phyloP scores from a whole-genome alignment of 345 rosid species.

The Boechera stricta region DNA sequence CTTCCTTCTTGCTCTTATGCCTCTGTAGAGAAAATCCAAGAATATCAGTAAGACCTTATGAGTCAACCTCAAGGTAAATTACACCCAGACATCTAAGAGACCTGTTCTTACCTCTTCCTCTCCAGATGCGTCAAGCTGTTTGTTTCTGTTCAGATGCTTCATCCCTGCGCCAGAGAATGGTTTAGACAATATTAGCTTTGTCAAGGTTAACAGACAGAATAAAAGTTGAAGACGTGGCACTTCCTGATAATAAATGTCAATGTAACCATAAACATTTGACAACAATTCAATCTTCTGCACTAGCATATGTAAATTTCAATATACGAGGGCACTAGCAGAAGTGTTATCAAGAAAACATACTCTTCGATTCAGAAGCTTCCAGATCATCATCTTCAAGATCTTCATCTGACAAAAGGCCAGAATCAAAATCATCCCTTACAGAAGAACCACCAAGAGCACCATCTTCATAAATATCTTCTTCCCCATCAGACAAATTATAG shows the following conservation, averaged over 20 bases:
- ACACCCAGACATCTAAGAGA: constrained; percentile 4
- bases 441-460: constrained; percentile 52
- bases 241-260: background rate
- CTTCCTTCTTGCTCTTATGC: constrained; percentile 86
- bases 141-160: constrained; percentile 52
- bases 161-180: constrained; percentile 34
- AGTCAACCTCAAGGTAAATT: background rate
- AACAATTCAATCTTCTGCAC: background rate
- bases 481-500: constrained; percentile 89
- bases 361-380: constrained; percentile 46
- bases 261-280: background rate
- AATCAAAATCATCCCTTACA: constrained; percentile 77
- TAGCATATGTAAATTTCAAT: background rate
- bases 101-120: constrained; percentile 63
- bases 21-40: constrained; percentile 54
- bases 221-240: constrained; percentile 16
- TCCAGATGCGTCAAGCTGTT: constrained; percentile 37
- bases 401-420: constrained; percentile 64
- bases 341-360: constrained; percentile 42
- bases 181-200: background rate
- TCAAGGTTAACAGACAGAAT: constrained; percentile 8
- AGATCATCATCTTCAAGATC: constrained; percentile 53
- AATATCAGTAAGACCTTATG: constrained; percentile 9
- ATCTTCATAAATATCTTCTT: constrained; percentile 67
- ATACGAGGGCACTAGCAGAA: background rate